These are phyloP conservation scores for Lactarius vividus DNA, from an alignment of 768 basidiomycete genomes.

Conservation along the genomic window DNA sequence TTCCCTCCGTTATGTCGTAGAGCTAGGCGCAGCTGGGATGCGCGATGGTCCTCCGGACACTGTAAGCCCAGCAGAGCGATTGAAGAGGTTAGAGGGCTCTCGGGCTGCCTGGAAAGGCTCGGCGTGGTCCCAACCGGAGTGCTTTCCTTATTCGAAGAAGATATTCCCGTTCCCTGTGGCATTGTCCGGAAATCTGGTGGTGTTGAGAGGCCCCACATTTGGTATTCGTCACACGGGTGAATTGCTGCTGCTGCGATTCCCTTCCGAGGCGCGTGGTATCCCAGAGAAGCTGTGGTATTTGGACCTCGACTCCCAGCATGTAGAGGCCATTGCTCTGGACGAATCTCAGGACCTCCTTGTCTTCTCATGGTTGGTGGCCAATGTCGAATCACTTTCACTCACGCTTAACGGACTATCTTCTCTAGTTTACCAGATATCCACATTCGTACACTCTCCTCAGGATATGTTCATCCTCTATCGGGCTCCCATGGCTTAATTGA, in stretches of 20 bases:
- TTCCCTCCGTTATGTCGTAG: constrained; percentile 5
- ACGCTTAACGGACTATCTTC: background rate
- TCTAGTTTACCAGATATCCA: constrained; percentile 4
- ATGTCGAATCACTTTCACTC: background rate
- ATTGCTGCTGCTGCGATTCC: background rate
- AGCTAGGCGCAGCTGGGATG: constrained; percentile 12
- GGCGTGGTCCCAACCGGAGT: background rate
- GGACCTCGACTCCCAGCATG: background rate
- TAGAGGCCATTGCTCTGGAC: background rate
- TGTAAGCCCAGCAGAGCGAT: background rate
- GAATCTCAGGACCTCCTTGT: constrained; percentile 16
- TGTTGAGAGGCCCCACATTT: background rate
- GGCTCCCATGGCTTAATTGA: background rate
- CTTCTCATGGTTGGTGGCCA: background rate
- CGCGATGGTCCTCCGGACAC: constrained; percentile 1
- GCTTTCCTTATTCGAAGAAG: constrained; percentile 1
- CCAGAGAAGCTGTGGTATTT: constrained; percentile 1
- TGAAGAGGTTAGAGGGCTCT: background rate
- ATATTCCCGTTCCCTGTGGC: constrained; percentile 1
- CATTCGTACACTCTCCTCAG: constrained; percentile 12
- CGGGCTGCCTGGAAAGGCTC: constrained; percentile 5
- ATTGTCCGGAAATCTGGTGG: constrained; percentile 5
- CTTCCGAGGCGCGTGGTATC: constrained; percentile 14
- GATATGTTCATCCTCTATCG: constrained; percentile 3
- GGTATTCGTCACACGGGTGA: background rate